These are phyloP conservation scores for Moricandia arvensis DNA, from an alignment of 345 rosid species.

Conservation along the genomic window DNA sequence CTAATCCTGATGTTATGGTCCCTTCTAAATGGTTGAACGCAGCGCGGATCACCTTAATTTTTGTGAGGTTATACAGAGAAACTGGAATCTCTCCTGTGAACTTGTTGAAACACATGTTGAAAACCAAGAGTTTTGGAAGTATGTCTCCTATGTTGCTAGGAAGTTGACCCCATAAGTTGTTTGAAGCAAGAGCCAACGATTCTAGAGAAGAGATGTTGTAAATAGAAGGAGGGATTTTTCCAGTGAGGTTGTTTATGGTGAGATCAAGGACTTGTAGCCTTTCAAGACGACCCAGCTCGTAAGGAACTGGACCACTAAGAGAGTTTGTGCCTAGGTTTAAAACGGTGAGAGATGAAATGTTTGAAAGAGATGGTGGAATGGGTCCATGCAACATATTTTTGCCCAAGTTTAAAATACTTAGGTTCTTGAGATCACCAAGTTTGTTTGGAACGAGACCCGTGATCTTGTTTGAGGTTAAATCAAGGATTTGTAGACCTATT, in stretches of 20 bases:
- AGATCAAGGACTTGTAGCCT: conserved; percentile 43
- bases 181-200: conserved; percentile 44
- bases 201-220: conserved; percentile 51
- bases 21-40: conserved; percentile 43
- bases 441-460: conserved; percentile 39
- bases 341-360: conserved; percentile 41
- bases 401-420: conserved; percentile 45
- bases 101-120: conserved; percentile 45
- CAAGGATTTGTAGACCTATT: conserved; percentile 34
- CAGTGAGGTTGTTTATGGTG: conserved; percentile 41
- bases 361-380: conserved; percentile 45
- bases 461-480: conserved; percentile 44
- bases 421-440: conserved; percentile 36
- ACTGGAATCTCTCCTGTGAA: conserved; percentile 45
- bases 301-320: conserved; percentile 43
- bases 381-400: conserved; percentile 41
- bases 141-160: conserved; percentile 42
- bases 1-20: conserved; percentile 40
- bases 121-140: conserved; percentile 44
- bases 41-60: conserved; percentile 38
- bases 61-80: conserved; percentile 49
- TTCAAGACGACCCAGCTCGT: conserved; percentile 37
- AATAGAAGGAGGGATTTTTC: conserved; percentile 40
- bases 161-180: conserved; percentile 41
- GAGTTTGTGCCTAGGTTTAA: conserved; percentile 48